Evolutionary conservation across 805 yeast species (phyloP).

Genomic region (Maudiozyma pseudohumilis): DNA sequence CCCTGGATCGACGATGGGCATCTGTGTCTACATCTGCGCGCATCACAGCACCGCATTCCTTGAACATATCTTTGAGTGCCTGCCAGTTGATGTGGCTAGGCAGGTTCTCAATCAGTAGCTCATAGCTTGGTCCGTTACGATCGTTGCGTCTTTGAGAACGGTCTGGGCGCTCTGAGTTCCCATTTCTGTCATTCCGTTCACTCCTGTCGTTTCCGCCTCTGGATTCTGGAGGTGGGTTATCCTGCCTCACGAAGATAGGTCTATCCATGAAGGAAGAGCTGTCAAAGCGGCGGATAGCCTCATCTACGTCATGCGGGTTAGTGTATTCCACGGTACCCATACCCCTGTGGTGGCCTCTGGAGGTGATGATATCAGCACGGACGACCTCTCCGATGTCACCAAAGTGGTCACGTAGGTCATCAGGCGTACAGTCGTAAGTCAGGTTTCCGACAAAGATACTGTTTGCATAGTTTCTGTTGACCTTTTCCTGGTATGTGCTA

Average conservation of each 20-base stretch:
- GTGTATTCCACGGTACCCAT: slow-evolving; percentile 87
- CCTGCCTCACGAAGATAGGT: slow-evolving; percentile 81
- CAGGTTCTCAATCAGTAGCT: slow-evolving; percentile 69
- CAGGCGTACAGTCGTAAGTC: slow-evolving; percentile 53
- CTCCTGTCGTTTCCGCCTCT: slow-evolving; percentile 8
- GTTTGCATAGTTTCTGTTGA: slow-evolving; percentile 52
- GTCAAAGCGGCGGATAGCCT: slow-evolving; percentile 62
- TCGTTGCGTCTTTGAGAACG: slow-evolving; percentile 1
- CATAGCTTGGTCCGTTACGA: slow-evolving; percentile 22
- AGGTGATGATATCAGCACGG: slow-evolving; percentile 73
- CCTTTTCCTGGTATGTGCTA: slow-evolving; percentile 29
- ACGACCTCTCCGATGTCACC: slow-evolving; percentile 53
- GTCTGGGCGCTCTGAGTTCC: not conserved
- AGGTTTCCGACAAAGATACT: slow-evolving; percentile 67
- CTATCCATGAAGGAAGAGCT: slow-evolving; percentile 60
- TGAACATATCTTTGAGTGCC: slow-evolving; percentile 74
- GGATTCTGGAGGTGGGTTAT: slow-evolving; percentile 66
- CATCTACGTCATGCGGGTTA: slow-evolving; percentile 50
- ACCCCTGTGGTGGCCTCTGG: slow-evolving; percentile 74
- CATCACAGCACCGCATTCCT: slow-evolving; percentile 63
- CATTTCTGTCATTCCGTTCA: not conserved
- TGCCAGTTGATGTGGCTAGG: slow-evolving; percentile 82
- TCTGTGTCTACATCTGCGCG: slow-evolving; percentile 72
- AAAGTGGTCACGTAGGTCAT: slow-evolving; percentile 51
- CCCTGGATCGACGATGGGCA: slow-evolving; percentile 59